Evolutionary conservation across 495 filamentous ascomycete genomes (phyloP).

Genomic region (Lasiosphaeriaceae sp.): DNA sequence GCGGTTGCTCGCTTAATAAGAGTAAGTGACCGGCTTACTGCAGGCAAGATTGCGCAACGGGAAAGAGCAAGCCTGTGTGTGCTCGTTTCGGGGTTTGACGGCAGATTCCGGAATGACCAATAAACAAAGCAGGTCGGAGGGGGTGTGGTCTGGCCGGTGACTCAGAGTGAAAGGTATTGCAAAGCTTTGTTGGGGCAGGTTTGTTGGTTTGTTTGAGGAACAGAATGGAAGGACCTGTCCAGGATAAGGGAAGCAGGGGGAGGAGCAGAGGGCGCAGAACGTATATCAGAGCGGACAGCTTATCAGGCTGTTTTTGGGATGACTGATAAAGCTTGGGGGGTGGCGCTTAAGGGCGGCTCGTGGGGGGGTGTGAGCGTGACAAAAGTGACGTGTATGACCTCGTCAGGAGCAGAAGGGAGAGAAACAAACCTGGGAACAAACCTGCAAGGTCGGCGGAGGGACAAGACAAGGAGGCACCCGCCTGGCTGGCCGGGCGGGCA

Average conservation of each 20-base stretch:
- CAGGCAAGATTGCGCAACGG: not conserved
- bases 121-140: not conserved
- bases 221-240: not conserved
- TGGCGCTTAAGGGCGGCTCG: not conserved
- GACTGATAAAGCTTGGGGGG: constrained; percentile 14
- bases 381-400: not conserved
- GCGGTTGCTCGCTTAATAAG: not conserved
- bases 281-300: not conserved
- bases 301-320: constrained; percentile 1
- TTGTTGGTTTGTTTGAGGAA: not conserved
- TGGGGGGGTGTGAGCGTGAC: constrained; percentile 1
- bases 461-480: too few relatives aligned
- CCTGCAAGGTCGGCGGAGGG: not conserved
- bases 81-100: not conserved
- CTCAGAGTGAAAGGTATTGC: not conserved
- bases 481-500: too few relatives aligned
- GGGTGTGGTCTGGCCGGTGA: constrained; percentile 7
- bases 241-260: not conserved
- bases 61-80: not conserved
- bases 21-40: not conserved
- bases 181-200: constrained; percentile 1
- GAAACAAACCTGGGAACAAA: too few relatives aligned
- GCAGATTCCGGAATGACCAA: not conserved
- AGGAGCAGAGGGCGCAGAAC: not conserved
- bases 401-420: not conserved